Conservation (phyloP, 345 rosid genomes). For the Cardamine occulta region DNA sequence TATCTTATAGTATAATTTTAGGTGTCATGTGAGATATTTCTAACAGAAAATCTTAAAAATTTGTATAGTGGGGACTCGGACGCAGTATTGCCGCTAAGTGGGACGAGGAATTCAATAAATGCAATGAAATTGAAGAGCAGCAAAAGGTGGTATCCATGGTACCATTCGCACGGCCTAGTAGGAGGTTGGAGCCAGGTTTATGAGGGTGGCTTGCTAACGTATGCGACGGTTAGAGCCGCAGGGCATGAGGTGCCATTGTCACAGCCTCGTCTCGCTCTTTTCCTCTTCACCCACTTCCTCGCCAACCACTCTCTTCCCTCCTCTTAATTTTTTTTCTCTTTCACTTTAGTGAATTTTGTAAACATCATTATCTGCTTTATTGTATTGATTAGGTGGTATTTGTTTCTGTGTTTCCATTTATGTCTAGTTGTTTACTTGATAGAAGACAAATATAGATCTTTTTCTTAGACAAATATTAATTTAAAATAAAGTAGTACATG, state of each 20-base stretch:
- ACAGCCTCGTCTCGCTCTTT: conserved; percentile 57
- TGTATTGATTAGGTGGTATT: conserved; percentile 1
- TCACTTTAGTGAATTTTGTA: conserved; percentile 12
- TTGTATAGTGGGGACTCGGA: conserved; percentile 90
- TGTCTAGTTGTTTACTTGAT: conserved; percentile 10
- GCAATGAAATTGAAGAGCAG: conserved; percentile 72
- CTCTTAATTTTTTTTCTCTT: conserved; percentile 16
- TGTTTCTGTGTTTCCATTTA: not conserved
- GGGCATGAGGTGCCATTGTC: conserved; percentile 75
- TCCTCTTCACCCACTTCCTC: conserved; percentile 51
- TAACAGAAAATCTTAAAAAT: not conserved
- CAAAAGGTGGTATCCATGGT: conserved; percentile 89
- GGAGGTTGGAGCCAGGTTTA: conserved; percentile 94
- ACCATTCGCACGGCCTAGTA: conserved; percentile 58
- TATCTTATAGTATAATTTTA: not conserved
- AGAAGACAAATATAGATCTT: not conserved
- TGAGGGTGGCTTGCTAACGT: conserved; percentile 53
- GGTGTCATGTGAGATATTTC: not conserved
- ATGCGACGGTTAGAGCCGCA: conserved; percentile 68
- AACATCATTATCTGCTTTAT: conserved; percentile 3
- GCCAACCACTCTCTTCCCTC: conserved; percentile 45
- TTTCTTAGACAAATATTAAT: conserved; percentile 5
- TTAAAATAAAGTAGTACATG: conserved; percentile 12
- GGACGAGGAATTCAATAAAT: conserved; percentile 83
- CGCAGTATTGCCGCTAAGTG: conserved; percentile 82